A percentile compares a stretch with the other conserved stretches of the same genome.
phyloP scores from a whole-genome alignment of 2,329 filamentous ascomycete species.

The Verticillium klebahnii region DNA sequence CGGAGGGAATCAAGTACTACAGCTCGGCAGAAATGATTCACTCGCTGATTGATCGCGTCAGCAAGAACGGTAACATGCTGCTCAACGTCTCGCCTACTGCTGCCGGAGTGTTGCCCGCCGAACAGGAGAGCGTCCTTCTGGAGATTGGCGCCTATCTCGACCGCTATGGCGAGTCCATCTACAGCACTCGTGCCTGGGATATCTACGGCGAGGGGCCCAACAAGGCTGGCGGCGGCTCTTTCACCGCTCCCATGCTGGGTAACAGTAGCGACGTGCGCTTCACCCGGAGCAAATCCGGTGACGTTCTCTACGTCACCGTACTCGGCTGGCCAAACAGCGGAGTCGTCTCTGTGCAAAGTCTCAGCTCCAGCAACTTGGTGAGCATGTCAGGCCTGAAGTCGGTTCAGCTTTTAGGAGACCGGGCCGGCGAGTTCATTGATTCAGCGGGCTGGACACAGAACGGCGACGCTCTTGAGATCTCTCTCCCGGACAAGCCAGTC shows the following conservation, averaged over 20 bases:
- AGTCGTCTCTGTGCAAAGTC: conserved; percentile 4
- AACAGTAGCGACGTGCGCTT: conserved; percentile 11
- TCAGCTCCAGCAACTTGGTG: conserved; percentile 5
- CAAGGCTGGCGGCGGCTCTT: conserved; percentile 10
- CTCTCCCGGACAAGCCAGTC: conserved; percentile 6
- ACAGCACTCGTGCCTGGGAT: conserved; percentile 10
- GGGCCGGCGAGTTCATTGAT: conserved; percentile 2
- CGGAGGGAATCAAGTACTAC: conserved; percentile 12
- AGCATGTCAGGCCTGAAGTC: too few species aligned
- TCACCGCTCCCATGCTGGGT: conserved; percentile 8
- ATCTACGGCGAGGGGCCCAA: conserved; percentile 13
- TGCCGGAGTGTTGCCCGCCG: background rate
- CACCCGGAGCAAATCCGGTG: conserved; percentile 7
- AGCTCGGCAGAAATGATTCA: conserved; percentile 6
- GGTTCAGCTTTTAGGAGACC: too few species aligned
- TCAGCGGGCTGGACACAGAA: conserved; percentile 4
- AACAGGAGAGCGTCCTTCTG: conserved; percentile 7
- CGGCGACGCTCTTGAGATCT: conserved; percentile 5
- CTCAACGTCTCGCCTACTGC: too few species aligned
- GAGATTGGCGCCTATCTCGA: conserved; percentile 8
- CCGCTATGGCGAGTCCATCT: conserved; percentile 8
- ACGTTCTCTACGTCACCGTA: conserved; percentile 7
- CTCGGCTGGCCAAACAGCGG: conserved; percentile 10
- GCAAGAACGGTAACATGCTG: too few species aligned
- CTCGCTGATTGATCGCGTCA: too few species aligned